Percentiles rank a stretch among this genome's conserved stretches.
Evolutionary conservation across 192 early-diverging fungal genomes (phyloP).

Genomic region (Podila clonocystis): DNA sequence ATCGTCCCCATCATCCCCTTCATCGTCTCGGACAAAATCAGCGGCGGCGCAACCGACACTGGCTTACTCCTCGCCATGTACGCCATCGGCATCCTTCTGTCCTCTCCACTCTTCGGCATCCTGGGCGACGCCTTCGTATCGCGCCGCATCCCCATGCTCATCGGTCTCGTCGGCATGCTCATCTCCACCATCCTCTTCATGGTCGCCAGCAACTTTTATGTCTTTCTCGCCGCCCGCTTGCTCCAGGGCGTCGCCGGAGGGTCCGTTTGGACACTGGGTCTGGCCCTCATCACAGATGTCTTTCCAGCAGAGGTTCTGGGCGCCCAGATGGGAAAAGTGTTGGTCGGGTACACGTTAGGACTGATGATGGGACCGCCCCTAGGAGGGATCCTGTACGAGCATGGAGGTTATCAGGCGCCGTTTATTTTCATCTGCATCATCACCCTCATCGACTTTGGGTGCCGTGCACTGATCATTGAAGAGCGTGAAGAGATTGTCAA

Average conservation of each 20-base stretch:
- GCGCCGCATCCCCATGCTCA: slow-evolving; percentile 71
- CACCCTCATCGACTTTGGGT: slow-evolving; percentile 65
- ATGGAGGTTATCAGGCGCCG: slow-evolving; percentile 70
- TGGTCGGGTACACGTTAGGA: slow-evolving; percentile 74
- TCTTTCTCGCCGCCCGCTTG: slow-evolving; percentile 72
- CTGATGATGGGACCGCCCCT: slow-evolving; percentile 73
- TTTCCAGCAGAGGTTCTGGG: slow-evolving; percentile 60
- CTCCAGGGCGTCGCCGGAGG: slow-evolving; percentile 78
- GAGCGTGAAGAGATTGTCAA: slow-evolving; percentile 65
- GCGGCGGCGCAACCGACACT: slow-evolving; percentile 64
- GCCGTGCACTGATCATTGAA: slow-evolving; percentile 62
- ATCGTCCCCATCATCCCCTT: slow-evolving; percentile 79
- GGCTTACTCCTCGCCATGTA: slow-evolving; percentile 71
- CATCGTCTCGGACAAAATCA: slow-evolving; percentile 67
- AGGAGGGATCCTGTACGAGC: slow-evolving; percentile 72
- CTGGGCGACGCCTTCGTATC: slow-evolving; percentile 74
- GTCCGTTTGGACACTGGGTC: slow-evolving; percentile 74
- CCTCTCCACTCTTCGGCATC: slow-evolving; percentile 71
- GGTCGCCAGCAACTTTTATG: slow-evolving; percentile 66
- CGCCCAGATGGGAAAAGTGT: slow-evolving; percentile 74
- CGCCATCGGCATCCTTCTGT: slow-evolving; percentile 69
- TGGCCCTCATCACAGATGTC: slow-evolving; percentile 76
- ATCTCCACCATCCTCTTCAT: slow-evolving; percentile 73
- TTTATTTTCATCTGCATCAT: slow-evolving; percentile 73
- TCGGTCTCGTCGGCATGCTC: slow-evolving; percentile 70